Evolutionary conservation across 805 yeast genomes (phyloP).

Genomic region (Kazachstania bromeliacearum): DNA sequence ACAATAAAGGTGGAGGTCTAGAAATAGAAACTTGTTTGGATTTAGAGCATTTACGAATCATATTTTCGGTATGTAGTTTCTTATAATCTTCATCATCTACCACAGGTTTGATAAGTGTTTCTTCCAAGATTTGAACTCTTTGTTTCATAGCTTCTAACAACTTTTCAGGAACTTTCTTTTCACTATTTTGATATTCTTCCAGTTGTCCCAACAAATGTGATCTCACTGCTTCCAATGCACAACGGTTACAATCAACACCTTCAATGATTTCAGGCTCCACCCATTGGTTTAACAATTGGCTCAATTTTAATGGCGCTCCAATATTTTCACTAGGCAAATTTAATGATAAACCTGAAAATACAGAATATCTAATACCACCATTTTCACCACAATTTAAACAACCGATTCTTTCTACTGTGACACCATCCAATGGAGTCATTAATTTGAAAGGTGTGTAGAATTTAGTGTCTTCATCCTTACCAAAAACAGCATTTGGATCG

Average conservation of each 20-base stretch:
- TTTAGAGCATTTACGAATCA: constrained; percentile 66
- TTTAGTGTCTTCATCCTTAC: constrained; percentile 3
- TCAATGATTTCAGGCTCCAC: constrained; percentile 75
- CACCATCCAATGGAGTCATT: constrained; percentile 87
- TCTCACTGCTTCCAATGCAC: constrained; percentile 60
- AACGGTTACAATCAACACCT: constrained; percentile 90
- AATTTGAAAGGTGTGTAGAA: constrained; percentile 34
- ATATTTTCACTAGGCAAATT: constrained; percentile 47
- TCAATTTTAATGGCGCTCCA: constrained; percentile 37
- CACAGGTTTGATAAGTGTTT: constrained; percentile 52
- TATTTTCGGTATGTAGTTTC: constrained; percentile 60
- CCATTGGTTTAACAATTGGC: constrained; percentile 56
- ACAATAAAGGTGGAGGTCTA: constrained; percentile 72
- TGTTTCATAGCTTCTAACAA: constrained; percentile 30
- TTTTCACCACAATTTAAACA: constrained; percentile 87
- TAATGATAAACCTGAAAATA: constrained; percentile 62
- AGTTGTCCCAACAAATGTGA: constrained; percentile 38
- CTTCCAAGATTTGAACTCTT: constrained; percentile 41
- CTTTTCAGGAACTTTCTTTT: constrained; percentile 20
- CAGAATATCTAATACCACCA: constrained; percentile 83
- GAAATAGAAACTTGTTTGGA: constrained; percentile 74
- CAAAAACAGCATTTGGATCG: constrained; percentile 49
- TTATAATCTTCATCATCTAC: constrained; percentile 76
- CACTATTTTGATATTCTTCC: constrained; percentile 18
- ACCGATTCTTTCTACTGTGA: constrained; percentile 80